These are phyloP conservation scores for Tricholomella constricta DNA, from an alignment of 768 basidiomycete genomes.

Conservation along the genomic window DNA sequence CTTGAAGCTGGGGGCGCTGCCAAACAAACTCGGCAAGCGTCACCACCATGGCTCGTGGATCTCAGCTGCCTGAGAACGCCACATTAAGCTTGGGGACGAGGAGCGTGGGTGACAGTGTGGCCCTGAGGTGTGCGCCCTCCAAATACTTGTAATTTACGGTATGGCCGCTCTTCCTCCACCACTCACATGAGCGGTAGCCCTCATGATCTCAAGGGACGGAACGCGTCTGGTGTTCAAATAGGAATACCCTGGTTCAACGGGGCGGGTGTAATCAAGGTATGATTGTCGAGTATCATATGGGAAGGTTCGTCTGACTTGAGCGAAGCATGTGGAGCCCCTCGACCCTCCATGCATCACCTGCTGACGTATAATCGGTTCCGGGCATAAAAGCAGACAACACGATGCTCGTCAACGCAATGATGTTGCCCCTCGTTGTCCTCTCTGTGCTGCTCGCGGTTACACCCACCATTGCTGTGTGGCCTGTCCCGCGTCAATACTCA, in stretches of 20 bases:
- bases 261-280: neutral
- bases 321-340: conserved; percentile 2
- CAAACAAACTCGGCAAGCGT: neutral
- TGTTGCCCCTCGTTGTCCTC: conserved; percentile 16
- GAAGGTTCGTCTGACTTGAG: neutral
- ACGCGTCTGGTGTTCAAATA: neutral
- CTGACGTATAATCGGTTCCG: conserved; percentile 7
- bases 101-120: neutral
- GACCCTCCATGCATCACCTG: neutral
- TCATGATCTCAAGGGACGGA: neutral
- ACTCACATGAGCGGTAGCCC: neutral
- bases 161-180: conserved; percentile 1
- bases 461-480: conserved; percentile 37
- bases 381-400: neutral
- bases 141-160: too few species aligned
- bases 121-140: too few species aligned
- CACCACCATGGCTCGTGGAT: too few species aligned
- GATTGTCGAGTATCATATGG: conserved; percentile 3
- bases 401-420: neutral
- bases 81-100: too few species aligned
- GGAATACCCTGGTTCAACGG: neutral
- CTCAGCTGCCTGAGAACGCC: too few species aligned
- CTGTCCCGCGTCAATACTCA: conserved; percentile 41
- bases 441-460: conserved; percentile 22
- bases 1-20: neutral